Base-by-base conservation (phyloP, 108 stramenopile genomes). In the Pelagomonas calceolata region DNA sequence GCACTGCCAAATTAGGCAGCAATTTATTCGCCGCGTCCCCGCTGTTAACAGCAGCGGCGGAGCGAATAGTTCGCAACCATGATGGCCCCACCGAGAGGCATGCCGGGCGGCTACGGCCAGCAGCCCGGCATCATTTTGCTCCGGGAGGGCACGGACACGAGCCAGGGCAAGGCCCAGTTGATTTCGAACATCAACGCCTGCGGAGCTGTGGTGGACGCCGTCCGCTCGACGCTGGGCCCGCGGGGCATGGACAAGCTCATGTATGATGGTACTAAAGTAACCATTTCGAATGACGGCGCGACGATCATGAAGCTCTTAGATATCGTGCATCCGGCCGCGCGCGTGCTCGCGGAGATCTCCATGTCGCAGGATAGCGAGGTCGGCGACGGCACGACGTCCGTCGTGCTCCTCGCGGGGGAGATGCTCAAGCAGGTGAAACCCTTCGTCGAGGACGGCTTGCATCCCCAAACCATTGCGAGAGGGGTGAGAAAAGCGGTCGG, bases 241-340 rank as follows among this genome's bases (percentile, higher is more conserved):
- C 93, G 96, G 34, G 98, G 98, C 43, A 97, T 97, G 95, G 98
- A 99, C 86, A 99, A 99, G 82, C 88, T 99, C 14, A 86, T 99
- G 65, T 88, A 88, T 66, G 89, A 88, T 68, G 93, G 94, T 33
- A 71, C 78, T 29, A 79, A 83, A 45, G 94, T 92, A 0, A 97
- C 96, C 71, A 97, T 99, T 69, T 90, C 88, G 72, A 99, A 99
- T 79, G 98, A 99, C 74, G 98, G 98, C 17, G 98, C 98, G 15
- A 96, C 95, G 30, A 96, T 99, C 70, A 95, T 97, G 95, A 89
- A 87, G 71, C 85, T 97, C 30, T 76, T 99, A 34, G 98, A 99
- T 68, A 95, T 99, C 74, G 95, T 92, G 36, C 98, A 99, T 85
- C 96, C 98, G 30, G 98, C 98, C 32, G 98, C 98, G 67, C 92